Evolutionary conservation across 2,329 filamentous ascomycete genomes (phyloP), one percentile per base, ranked within the genome.

Genomic region (Grosmannia huntii): DNA sequence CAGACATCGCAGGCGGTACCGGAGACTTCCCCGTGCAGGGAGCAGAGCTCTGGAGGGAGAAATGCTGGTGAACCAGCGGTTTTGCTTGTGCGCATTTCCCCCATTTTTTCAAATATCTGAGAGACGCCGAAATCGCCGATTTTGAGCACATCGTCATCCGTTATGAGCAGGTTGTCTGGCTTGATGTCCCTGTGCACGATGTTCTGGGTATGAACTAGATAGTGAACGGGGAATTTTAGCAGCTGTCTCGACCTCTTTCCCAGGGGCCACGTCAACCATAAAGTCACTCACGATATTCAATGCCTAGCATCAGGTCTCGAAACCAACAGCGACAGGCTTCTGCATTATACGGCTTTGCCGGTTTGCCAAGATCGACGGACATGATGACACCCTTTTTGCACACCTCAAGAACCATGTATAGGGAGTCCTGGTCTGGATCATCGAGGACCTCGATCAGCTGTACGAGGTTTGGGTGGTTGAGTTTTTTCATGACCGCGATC

Each of bases 381-480:
- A 97, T 97, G 56, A 96, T 83, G 25, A 96, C 92, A 1, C 94
- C 94, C 70, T 96, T 96, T 68, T 95, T 94, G 75, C 94, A 99
- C 89, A 96, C 95, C 70, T 99, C 94, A 70, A 99, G 80, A 25
- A 99, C 94, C 89, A 99, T 97, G 73, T 96, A 99, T 14, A 99
- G 74, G 3, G 91, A 96, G 70, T 99, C 94, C 68, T 96, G 90
- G 53, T 92, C 86, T 0, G 94, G 92, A 68, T 97, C 94, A 69
- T 97, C 94, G 56, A 99, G 76, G 3, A 99, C 94, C 72, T 99
- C 94, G 63, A 95, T 89, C 55, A 99, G 75, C 52, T 87, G 85
- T 16, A 97, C 92, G n/a, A 99, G 76, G 67, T 97, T 99, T 31
- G 85, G 86, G 68, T 99, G 94, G 67, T 96, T 85, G 53, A 97